Conservation (phyloP, 371 early-diverging fungal species). For the Mucor sp. region DNA sequence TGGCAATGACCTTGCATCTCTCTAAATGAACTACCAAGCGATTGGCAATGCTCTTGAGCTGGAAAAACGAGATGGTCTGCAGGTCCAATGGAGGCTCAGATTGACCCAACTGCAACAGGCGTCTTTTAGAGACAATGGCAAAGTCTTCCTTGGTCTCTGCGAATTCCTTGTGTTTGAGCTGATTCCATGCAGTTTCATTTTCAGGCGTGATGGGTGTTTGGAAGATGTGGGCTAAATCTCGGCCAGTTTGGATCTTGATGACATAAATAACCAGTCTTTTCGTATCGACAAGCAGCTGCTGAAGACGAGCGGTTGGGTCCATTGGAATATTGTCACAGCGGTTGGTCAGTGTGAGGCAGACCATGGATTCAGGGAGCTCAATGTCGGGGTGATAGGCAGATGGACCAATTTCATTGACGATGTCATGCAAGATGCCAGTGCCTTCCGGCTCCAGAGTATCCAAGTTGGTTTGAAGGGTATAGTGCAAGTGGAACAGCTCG, state of each 20-base stretch:
- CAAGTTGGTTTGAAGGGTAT: conserved; percentile 75
- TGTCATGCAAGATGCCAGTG: conserved; percentile 77
- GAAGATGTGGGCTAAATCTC: conserved; percentile 80
- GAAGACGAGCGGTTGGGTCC: conserved; percentile 65
- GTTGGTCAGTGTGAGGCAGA: conserved; percentile 72
- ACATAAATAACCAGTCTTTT: conserved; percentile 86
- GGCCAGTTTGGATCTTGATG: conserved; percentile 83
- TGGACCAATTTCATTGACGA: conserved; percentile 83
- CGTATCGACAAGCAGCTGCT: conserved; percentile 83
- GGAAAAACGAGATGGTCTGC: conserved; percentile 34
- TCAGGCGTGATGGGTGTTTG: conserved; percentile 67
- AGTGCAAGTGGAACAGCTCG: conserved; percentile 90
- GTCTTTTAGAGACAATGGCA: conserved; percentile 26
- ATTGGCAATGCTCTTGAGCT: conserved; percentile 37
- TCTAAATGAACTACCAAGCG: conserved; percentile 37
- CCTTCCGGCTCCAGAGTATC: conserved; percentile 60
- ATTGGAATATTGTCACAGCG: conserved; percentile 64
- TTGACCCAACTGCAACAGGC: conserved; percentile 35
- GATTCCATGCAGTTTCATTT: conserved; percentile 75
- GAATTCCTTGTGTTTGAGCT: conserved; percentile 56
- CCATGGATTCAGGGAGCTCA: conserved; percentile 63
- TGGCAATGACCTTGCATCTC: conserved; percentile 39
- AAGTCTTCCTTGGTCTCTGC: conserved; percentile 14
- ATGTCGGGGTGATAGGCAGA: conserved; percentile 65
- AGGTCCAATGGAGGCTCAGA: conserved; percentile 36